Percentiles rank a stretch among this genome's conserved stretches.
Conservation (phyloP, 306 rosid genomes). For the Lablab purpureus region DNA sequence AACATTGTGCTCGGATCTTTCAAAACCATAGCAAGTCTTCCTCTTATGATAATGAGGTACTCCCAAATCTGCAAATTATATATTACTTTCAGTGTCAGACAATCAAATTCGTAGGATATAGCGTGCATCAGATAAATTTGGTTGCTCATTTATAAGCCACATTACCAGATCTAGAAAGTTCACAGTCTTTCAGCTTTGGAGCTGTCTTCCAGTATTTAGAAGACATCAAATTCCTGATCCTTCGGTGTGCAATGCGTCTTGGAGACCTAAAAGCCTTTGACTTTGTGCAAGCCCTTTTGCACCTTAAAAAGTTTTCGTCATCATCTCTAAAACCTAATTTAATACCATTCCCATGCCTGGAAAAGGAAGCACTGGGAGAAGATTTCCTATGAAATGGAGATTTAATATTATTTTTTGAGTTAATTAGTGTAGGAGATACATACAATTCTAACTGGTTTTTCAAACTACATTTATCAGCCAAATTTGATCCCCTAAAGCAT, state of each 20-base stretch:
- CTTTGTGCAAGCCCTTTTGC: conserved; percentile 62
- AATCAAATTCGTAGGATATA: conserved; percentile 4
- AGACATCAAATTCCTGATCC: conserved; percentile 81
- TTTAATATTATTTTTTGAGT: conserved; percentile 58
- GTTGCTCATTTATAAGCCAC: conserved; percentile 15
- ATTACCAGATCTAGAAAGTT: conserved; percentile 78
- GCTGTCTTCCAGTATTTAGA: conserved; percentile 87
- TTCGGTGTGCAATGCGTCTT: conserved; percentile 66
- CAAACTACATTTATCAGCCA: conserved; percentile 61
- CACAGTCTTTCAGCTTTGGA: conserved; percentile 88
- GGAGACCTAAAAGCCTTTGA: conserved; percentile 71
- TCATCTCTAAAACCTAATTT: conserved; percentile 89
- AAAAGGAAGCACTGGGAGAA: conserved; percentile 67
- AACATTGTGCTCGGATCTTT: conserved; percentile 59
- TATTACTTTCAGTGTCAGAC: conserved; percentile 38
- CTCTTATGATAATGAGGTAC: conserved; percentile 65
- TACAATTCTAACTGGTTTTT: conserved; percentile 57
- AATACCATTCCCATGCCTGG: conserved; percentile 71
- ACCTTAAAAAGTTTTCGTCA: conserved; percentile 76
- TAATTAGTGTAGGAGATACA: conserved; percentile 53
- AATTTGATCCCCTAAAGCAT: conserved; percentile 53
- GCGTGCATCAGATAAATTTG: conserved; percentile 22
- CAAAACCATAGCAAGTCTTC: conserved; percentile 60
- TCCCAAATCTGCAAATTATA: conserved; percentile 62
- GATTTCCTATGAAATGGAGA: conserved; percentile 61